Evolutionary conservation across 1,284 basidiomycete species (phyloP), one percentile per base, ranked within the genome.

Genomic region (Fomitopsis pinicola): DNA sequence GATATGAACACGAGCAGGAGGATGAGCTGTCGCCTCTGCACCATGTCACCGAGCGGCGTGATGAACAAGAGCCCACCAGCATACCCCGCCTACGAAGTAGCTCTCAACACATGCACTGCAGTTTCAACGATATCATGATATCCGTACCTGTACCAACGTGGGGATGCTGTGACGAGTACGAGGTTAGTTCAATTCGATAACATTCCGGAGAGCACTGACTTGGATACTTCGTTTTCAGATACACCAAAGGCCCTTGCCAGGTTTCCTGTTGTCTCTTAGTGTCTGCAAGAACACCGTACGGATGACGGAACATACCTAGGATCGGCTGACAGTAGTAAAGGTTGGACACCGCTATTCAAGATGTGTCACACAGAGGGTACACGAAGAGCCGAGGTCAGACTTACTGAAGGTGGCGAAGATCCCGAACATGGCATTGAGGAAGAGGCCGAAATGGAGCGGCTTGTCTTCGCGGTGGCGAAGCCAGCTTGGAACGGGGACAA

Each of bases 121-220:
- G 22, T 22, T 22, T 22, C 22, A 22, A 22, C 22, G 22, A 22
- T 22, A 22, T 22, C 22, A 22, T 22, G 45, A 66, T 57, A 57
- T 77, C 72, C 80, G 80, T 19, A 76, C 81, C 70, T 84, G 82
- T 5, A 79, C 71, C 12, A 84, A 71, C 0, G 82, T 83, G 1
- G 83, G 82, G 2, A 84, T 77, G 6, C 77, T 75, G 19, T 88
- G 86, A 48, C 89, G 80, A 55, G 80, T 75, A 40, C 77, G 75
- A 19, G 17, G 19, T n/a, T 45, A n/a, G 22, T 19, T 6, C 5
- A 5, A 19, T 14, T 9, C 19, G n/a, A 10, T 22, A 22, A 6
- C 5, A 5, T 7, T n/a, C 5, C n/a, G 19, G 22, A 22, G 5
- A 19, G 5, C 44, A 45, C 44, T 45, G 44, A 45, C 44, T 45